phyloP scores from a whole-genome alignment of 148 eudicot genomes.

The Rhododendron ferrugineum region DNA sequence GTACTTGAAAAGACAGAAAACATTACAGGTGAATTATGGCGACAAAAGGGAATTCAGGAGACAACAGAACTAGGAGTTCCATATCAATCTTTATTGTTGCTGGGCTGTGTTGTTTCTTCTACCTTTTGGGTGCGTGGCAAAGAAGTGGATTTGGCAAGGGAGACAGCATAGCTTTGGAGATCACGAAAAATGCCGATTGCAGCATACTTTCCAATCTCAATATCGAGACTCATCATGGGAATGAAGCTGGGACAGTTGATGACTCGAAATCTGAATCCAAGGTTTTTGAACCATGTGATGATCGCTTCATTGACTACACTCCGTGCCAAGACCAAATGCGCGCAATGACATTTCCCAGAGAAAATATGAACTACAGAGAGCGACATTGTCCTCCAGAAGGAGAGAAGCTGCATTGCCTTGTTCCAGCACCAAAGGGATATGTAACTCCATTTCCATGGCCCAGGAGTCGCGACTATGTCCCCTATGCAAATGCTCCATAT shows the following conservation, averaged over 20 bases:
- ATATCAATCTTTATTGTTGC: constrained; percentile 27
- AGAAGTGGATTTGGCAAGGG: constrained; percentile 55
- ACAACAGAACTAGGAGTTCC: constrained; percentile 32
- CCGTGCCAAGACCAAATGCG: constrained; percentile 53
- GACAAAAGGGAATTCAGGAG: constrained; percentile 42
- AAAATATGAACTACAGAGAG: constrained; percentile 46
- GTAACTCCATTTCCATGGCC: constrained; percentile 54
- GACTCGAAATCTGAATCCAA: constrained; percentile 19
- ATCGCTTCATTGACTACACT: constrained; percentile 34
- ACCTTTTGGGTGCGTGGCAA: constrained; percentile 44
- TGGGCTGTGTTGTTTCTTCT: constrained; percentile 44
- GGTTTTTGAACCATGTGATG: constrained; percentile 34
- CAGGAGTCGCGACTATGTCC: constrained; percentile 52
- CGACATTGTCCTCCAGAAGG: constrained; percentile 44
- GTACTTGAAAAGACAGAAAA: background rate
- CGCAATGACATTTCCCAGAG: constrained; percentile 49
- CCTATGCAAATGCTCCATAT: constrained; percentile 50
- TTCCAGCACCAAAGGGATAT: constrained; percentile 55
- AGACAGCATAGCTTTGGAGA: constrained; percentile 37
- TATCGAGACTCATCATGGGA: constrained; percentile 31
- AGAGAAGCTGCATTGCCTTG: constrained; percentile 34
- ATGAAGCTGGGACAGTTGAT: constrained; percentile 20
- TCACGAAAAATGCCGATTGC: constrained; percentile 39
- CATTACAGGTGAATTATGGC: constrained; percentile 32
- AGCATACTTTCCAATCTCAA: constrained; percentile 24